Evolutionary conservation across 257 asterid genomes (phyloP), one percentile per base, ranked within the genome.

Genomic region (Cordia subcordata): DNA sequence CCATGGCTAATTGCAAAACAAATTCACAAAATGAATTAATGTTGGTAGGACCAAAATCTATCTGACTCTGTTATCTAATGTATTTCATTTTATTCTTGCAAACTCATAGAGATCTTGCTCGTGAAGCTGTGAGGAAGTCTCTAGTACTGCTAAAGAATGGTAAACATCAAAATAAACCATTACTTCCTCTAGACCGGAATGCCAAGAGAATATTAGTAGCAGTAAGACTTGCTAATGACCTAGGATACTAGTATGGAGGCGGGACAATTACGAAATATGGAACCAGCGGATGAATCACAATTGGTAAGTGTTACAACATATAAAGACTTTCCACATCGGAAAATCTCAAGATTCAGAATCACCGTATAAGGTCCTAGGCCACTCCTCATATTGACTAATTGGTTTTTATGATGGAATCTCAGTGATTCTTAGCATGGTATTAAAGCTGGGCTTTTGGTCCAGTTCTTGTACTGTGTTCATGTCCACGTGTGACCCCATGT

Each of bases 241-340:
- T 87, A 40, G 95, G 94, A 60, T 86, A 73, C 66, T 90, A 84
- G 55, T 86, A 93, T 63, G 95, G 95, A 20, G 93, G 95, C 5
- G 84, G 95, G 95, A 86, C 95, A 10, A 55, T 53, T 19, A 82
- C 93, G 3, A 84, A 92, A 92, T 87, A 86, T 2, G 95, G 95
- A 44, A 82, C 53, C 65, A 45, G 84, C 10, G 95, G 95, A 69
- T 67, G 81, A 70, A 79, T 84, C 59, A 86, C 95, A 5, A 70
- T 81, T 45, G 95, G 93, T 86, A 54, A 66, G 61, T 59, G 20
- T 38, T 11, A 5, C 44, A n/a, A n/a, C n/a, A n/a, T n/a, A n/a
- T n/a, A n/a, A n/a, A n/a, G n/a, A n/a, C n/a, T n/a, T n/a, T n/a
- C n/a, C n/a, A n/a, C n/a, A n/a, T n/a, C n/a, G n/a, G n/a, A n/a